These are phyloP conservation scores for Pisolithus thermaeus DNA, from an alignment of 1,284 basidiomycete species.

Conservation along the genomic window DNA sequence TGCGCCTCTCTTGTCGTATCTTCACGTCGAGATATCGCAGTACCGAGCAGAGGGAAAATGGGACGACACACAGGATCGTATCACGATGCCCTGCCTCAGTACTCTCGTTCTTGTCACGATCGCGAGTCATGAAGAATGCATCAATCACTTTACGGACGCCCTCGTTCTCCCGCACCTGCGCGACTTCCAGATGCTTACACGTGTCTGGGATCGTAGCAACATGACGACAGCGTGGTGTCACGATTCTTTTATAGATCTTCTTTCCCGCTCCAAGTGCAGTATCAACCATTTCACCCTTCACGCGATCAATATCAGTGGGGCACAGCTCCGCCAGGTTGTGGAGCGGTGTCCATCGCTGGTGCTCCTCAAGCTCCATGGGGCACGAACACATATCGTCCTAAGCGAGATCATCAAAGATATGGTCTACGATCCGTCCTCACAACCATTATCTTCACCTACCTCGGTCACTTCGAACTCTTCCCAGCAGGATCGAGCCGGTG, in stretches of 20 bases:
- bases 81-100: constrained; percentile 24
- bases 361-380: constrained; percentile 23
- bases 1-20: constrained; percentile 24
- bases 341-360: constrained; percentile 26
- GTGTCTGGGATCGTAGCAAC: constrained; percentile 24
- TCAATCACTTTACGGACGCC: constrained; percentile 21
- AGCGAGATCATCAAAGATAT: constrained; percentile 22
- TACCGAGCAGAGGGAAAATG: constrained; percentile 24
- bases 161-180: constrained; percentile 17
- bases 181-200: constrained; percentile 27
- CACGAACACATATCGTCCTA: constrained; percentile 17
- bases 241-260: constrained; percentile 20
- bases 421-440: constrained; percentile 5
- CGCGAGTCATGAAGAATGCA: constrained; percentile 22
- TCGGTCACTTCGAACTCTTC: constrained; percentile 7
- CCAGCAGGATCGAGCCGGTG: constrained; percentile 9
- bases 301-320: constrained; percentile 19
- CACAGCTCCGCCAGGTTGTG: constrained; percentile 18
- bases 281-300: constrained; percentile 27
- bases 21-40: constrained; percentile 28
- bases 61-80: constrained; percentile 16
- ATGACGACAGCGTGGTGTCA: constrained; percentile 26
- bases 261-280: constrained; percentile 22
- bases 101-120: constrained; percentile 28
- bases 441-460: background rate